Percentiles rank a stretch among this genome's conserved stretches.
phyloP scores from a whole-genome alignment of 371 early-diverging fungal genomes.

The Chytridium lagenaria region DNA sequence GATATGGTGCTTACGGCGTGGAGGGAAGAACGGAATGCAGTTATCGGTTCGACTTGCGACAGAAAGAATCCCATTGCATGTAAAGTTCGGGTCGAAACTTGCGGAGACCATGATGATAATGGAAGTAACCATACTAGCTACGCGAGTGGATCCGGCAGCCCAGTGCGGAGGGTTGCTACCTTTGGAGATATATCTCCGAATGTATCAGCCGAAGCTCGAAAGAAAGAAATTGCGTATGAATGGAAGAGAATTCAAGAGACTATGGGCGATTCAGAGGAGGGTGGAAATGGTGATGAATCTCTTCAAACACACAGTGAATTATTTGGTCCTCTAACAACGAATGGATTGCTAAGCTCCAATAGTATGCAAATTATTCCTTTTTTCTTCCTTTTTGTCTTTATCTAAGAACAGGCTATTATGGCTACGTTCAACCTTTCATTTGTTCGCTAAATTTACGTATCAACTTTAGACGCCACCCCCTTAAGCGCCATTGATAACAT shows the following conservation, averaged over 20 bases:
- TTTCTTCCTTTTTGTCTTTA: no score
- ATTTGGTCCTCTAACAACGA: background rate
- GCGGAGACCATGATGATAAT: background rate
- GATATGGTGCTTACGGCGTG: conserved; percentile 21
- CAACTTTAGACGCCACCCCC: no score
- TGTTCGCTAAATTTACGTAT: no score
- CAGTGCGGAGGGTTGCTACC: background rate
- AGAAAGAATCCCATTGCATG: background rate
- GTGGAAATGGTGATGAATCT: background rate
- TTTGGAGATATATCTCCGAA: background rate
- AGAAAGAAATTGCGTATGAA: background rate
- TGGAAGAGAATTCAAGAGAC: conserved; percentile 1
- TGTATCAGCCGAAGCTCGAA: no score
- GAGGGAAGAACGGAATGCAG: conserved; percentile 11
- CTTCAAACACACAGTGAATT: background rate
- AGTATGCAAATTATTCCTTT: no score
- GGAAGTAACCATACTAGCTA: background rate
- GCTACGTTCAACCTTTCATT: no score
- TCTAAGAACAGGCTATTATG: no score
- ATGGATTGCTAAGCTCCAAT: no score
- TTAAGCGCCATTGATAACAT: no score
- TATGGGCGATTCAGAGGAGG: background rate
- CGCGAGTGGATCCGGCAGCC: conserved; percentile 7
- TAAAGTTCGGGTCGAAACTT: background rate
- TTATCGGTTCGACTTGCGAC: background rate